Evolutionary conservation across 2,329 filamentous ascomycete genomes (phyloP), one percentile per base, ranked within the genome.

Genomic region (Paecilomyces formosus): DNA sequence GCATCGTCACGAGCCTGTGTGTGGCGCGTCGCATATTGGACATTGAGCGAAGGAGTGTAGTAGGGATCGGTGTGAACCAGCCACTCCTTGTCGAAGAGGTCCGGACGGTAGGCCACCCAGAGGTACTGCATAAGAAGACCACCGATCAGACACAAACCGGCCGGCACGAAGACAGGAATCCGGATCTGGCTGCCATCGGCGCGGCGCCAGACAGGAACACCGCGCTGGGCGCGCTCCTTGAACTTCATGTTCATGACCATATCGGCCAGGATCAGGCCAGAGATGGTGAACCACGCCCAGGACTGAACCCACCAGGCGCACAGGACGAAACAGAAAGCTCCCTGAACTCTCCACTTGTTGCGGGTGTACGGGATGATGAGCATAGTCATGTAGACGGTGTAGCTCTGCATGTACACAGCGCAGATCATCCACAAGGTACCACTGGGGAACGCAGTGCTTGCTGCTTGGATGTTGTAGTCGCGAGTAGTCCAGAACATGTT

Each of bases 361-460:
- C 76, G 70, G 1, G 76, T 78, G 64, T 71, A 77, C 2, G 76
- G 78, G 8, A 79, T 69, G 57, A 78, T 78, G 57, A 79, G 65
- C 77, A 79, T 79, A 4, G 76, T 70, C 67, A 79, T 78, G 63
- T 78, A 81, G 12, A 79, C 71, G 0, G 78, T 81, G 65, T 77
- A 79, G 61, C 72, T 75, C 60, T 80, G 78, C 55, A 72, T 69
- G 62, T 76, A 80, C 15, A 80, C 68, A 15, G 75, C 69, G 5
- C 71, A 75, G 33, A 79, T 63, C 9, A 72, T 73, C 76, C 78
- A 80, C 18, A 80, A 63, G 0, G 74, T 79, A 18, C 72, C 66
- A 2, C 75, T 74, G 1, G 78, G 78, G 62, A 78, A 80, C 2
- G 73, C 75, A 12, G 60, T 65, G 57, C 72, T 78, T 1, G 70